Percentiles rank a stretch among this genome's conserved stretches.
Conservation (phyloP, 1,284 basidiomycete genomes). For the Singerocomus rubriflavus region DNA sequence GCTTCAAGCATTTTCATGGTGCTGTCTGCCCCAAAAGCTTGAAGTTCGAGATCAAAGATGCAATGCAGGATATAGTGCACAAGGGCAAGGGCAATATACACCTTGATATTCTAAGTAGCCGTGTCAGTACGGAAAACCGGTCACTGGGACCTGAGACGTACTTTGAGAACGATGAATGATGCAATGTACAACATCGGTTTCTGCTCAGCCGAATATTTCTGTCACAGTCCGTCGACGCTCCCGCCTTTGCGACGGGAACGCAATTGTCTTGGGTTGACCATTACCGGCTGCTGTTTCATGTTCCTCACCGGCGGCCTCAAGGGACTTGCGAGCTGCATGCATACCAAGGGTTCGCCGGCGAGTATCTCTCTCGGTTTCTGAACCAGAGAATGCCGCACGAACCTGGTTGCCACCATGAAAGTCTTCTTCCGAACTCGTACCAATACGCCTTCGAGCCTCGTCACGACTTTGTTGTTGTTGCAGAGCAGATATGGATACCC, state of each 20-base stretch:
- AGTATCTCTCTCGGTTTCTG: conserved; percentile 51
- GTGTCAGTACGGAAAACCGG: not conserved
- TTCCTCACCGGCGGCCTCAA: conserved; percentile 37
- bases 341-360: conserved; percentile 43
- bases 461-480: conserved; percentile 48
- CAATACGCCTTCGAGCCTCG: conserved; percentile 41
- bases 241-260: conserved; percentile 35
- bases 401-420: conserved; percentile 23
- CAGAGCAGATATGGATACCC: conserved; percentile 53
- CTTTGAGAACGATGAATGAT: conserved; percentile 18
- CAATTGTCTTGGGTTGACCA: conserved; percentile 35
- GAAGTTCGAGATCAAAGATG: conserved; percentile 23
- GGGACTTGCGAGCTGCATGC: conserved; percentile 42
- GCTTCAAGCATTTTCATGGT: conserved; percentile 12
- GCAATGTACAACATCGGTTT: conserved; percentile 11
- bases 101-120: conserved; percentile 18
- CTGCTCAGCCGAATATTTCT: conserved; percentile 41
- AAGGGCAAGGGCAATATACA: conserved; percentile 26
- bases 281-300: conserved; percentile 32
- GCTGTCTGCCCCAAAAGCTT: conserved; percentile 15
- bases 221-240: conserved; percentile 50
- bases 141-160: conserved; percentile 6
- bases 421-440: conserved; percentile 29
- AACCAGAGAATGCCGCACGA: conserved; percentile 42
- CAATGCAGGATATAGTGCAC: conserved; percentile 31